phyloP scores from a whole-genome alignment of 2,329 filamentous ascomycete species.

The Diplocarpon rosae region DNA sequence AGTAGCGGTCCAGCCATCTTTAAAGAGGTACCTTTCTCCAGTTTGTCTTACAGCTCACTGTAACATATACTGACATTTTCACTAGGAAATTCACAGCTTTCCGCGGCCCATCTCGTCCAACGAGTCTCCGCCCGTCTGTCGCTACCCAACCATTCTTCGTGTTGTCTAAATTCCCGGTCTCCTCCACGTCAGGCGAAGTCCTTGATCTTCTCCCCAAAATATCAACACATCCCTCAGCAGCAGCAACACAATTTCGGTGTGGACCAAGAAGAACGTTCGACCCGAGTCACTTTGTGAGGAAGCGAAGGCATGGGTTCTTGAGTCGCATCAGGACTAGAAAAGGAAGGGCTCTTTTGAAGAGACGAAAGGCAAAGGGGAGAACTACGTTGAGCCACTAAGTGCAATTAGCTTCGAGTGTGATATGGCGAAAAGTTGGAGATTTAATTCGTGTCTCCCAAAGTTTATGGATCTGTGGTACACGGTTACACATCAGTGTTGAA shows the following conservation, averaged over 20 bases:
- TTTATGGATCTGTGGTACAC: not conserved
- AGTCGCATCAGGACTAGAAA: constrained; percentile 26
- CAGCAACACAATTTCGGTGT: constrained; percentile 24
- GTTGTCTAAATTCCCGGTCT: not conserved
- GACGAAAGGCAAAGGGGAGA: constrained; percentile 26
- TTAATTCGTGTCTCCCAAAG: not conserved
- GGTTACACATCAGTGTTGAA: no score
- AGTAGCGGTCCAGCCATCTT: constrained; percentile 7
- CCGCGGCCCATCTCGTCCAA: constrained; percentile 21
- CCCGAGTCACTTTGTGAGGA: constrained; percentile 29
- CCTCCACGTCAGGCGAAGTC: constrained; percentile 1
- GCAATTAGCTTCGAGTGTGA: not conserved
- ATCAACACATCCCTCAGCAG: constrained; percentile 24
- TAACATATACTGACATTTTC: constrained; percentile 2
- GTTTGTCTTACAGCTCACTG: no score
- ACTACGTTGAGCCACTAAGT: constrained; percentile 27
- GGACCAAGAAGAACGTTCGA: constrained; percentile 27
- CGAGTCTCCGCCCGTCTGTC: constrained; percentile 14
- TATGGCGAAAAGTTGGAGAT: not conserved
- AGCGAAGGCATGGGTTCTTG: constrained; percentile 29
- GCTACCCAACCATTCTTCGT: constrained; percentile 7
- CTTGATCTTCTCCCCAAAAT: constrained; percentile 26
- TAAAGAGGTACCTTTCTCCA: constrained; percentile 14
- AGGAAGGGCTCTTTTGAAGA: constrained; percentile 22
- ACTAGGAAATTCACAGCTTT: constrained; percentile 25